Base-by-base conservation (phyloP, 208 protist genomes). In the Leishmania guyanensis region DNA sequence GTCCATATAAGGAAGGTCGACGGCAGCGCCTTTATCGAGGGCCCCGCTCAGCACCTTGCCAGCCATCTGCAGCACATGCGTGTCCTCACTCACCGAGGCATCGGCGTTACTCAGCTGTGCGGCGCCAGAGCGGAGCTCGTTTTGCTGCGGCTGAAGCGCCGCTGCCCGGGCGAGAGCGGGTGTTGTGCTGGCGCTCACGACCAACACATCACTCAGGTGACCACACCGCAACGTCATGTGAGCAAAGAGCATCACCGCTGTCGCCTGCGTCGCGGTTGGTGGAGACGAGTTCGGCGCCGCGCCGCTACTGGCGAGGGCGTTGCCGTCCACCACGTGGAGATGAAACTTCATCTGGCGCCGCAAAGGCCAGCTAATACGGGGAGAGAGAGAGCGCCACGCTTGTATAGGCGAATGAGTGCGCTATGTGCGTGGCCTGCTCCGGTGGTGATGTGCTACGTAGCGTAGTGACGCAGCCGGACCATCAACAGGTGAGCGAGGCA, bases 191-290 rank as follows among this genome's bases (percentile, higher is more conserved):
- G 92, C 94, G 62, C 94, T 97, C 17, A 97, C 79, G 5, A 86
- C 76, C 9, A 95, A 73, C 39, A 83, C 80, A 22, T 91, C 85
- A 33, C 82, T 71, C n/a, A 95, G 82, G 36, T 89, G 90, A 1
- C 87, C 91, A 74, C 91, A 94, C 69, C 91, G 91, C 53, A 95
- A 84, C 26, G 91, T 89, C 62, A 97, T 81, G 81, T 96, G 92
- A 10, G 91, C 92, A 48, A 96, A 93, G 16, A 96, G 72, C 29
- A 88, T 75, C 6, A 87, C 88, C 1, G 86, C 88, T 17, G 85
- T 90, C 58, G 84, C 80, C 62, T 71, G 75, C 12, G 79, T 9
- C 14, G 72, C 48, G 33, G 50, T 62, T 2, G 72, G 33, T 53
- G 75, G 22, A 6, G 68, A 39, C 6, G 80, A 29, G 5, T 71